Conservation (phyloP, 495 filamentous ascomycete species). For the Penicillium coffeae region DNA sequence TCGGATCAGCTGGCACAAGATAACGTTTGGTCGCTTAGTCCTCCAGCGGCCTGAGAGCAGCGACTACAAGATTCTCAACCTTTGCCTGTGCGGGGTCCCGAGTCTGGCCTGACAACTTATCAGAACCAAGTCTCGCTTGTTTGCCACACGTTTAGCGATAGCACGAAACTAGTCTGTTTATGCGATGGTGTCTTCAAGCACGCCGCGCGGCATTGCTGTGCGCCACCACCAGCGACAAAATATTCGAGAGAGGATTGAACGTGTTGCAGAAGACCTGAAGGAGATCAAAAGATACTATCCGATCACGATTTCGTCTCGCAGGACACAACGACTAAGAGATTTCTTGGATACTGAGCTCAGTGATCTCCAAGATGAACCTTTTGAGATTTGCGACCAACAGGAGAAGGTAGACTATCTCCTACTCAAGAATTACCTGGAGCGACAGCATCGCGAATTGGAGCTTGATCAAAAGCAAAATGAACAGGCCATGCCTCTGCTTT, state of each 20-base stretch:
- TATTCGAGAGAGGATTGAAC: conserved; percentile 16
- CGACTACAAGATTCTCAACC: too few species aligned
- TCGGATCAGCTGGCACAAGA: not conserved
- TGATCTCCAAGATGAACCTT: conserved; percentile 12
- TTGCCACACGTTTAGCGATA: not conserved
- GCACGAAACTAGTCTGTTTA: not conserved
- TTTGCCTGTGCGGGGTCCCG: too few species aligned
- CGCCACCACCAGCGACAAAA: not conserved
- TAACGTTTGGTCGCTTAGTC: not conserved
- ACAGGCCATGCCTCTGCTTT: conserved; percentile 28
- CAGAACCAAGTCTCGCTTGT: too few species aligned
- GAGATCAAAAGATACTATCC: conserved; percentile 14
- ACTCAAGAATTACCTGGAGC: conserved; percentile 35
- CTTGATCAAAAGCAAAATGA: conserved; percentile 32
- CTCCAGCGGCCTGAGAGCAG: too few species aligned
- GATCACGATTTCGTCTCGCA: conserved; percentile 8
- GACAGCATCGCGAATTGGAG: conserved; percentile 29
- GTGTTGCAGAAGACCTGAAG: conserved; percentile 14
- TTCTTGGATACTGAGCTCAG: conserved; percentile 10
- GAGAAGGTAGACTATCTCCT: conserved; percentile 42
- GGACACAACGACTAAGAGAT: not conserved
- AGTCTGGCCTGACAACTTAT: too few species aligned
- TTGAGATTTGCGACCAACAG: conserved; percentile 33
- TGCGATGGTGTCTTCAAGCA: not conserved
- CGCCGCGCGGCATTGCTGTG: conserved; percentile 4